These are phyloP conservation scores for Pseudogymnoascus sp. DNA, from an alignment of 2,329 filamentous ascomycete species.

Conservation along the genomic window DNA sequence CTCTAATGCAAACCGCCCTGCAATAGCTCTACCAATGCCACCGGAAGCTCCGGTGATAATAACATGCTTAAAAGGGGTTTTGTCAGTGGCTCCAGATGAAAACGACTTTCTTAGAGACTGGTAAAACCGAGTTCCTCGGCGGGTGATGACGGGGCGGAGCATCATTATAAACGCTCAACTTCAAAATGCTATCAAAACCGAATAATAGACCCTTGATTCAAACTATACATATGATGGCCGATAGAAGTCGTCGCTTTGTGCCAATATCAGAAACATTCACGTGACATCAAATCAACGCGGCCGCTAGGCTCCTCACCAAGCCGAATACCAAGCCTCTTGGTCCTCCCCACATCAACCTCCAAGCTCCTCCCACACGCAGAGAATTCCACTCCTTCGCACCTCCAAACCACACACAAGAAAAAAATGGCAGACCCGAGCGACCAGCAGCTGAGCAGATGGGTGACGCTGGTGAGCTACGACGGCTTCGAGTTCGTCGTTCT, in stretches of 20 bases:
- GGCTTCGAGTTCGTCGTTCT: slow-evolving; percentile 69
- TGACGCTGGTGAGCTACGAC: slow-evolving; percentile 68
- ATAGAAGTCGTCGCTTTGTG: not conserved
- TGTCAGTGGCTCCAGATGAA: not conserved
- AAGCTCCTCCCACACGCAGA: not conserved
- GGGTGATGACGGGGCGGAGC: not conserved
- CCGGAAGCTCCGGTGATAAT: slow-evolving; percentile 63
- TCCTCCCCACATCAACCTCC: not conserved
- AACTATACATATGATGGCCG: not conserved
- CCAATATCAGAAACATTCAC: slow-evolving; percentile 7
- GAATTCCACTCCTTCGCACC: not conserved
- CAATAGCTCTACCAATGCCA: slow-evolving; percentile 62
- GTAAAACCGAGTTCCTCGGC: not conserved
- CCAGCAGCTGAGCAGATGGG: slow-evolving; percentile 48
- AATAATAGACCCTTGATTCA: not conserved
- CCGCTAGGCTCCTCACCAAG: not conserved
- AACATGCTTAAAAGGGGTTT: slow-evolving; percentile 24
- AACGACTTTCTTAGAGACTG: not conserved
- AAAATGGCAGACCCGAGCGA: not conserved
- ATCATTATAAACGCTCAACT: not conserved
- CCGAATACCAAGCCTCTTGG: not conserved
- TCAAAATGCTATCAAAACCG: not conserved
- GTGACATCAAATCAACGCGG: not conserved
- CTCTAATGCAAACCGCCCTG: slow-evolving; percentile 52
- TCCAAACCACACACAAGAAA: not conserved